Conservation (phyloP, 495 filamentous ascomycete genomes). For the Penicillium silybi region DNA sequence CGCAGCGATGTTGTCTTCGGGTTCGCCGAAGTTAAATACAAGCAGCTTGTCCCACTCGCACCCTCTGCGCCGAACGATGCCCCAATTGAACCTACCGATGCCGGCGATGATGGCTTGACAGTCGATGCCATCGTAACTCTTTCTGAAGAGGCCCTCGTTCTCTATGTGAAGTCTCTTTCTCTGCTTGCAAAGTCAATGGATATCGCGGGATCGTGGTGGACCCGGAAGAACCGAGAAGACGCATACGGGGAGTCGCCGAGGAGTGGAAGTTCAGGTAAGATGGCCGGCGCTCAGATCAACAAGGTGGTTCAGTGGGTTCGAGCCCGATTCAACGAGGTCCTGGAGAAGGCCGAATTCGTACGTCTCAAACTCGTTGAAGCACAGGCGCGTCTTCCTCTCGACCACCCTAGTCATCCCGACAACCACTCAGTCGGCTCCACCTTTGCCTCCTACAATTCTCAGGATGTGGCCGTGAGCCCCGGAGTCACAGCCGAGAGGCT, state of each 20-base stretch:
- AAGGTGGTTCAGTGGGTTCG: conserved; percentile 93
- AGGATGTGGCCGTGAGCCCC: conserved; percentile 62
- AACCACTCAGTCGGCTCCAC: conserved; percentile 59
- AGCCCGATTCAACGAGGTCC: conserved; percentile 87
- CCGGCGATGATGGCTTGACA: conserved; percentile 56
- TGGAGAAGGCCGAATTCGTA: conserved; percentile 92
- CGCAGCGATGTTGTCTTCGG: conserved; percentile 93
- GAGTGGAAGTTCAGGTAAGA: conserved; percentile 42
- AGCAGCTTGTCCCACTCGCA: conserved; percentile 83
- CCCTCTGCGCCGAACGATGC: conserved; percentile 61
- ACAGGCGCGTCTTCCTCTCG: conserved; percentile 75
- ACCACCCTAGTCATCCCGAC: conserved; percentile 80
- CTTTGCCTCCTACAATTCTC: conserved; percentile 47
- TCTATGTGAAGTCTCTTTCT: conserved; percentile 90
- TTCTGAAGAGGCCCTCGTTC: conserved; percentile 90
- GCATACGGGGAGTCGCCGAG: conserved; percentile 43
- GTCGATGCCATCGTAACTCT: conserved; percentile 79
- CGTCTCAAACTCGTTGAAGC: conserved; percentile 81
- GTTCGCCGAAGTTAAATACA: conserved; percentile 97
- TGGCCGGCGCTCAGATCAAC: conserved; percentile 76
- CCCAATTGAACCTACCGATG: conserved; percentile 23
- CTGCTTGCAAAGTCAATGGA: conserved; percentile 95
- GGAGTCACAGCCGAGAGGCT: conserved; percentile 92
- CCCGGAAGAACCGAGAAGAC: conserved; percentile 67
- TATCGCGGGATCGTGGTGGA: conserved; percentile 91